A percentile compares a stretch with the other conserved stretches of the same genome.
Conservation (phyloP, 139 green algal genomes). For the Trebouxia sp. region DNA sequence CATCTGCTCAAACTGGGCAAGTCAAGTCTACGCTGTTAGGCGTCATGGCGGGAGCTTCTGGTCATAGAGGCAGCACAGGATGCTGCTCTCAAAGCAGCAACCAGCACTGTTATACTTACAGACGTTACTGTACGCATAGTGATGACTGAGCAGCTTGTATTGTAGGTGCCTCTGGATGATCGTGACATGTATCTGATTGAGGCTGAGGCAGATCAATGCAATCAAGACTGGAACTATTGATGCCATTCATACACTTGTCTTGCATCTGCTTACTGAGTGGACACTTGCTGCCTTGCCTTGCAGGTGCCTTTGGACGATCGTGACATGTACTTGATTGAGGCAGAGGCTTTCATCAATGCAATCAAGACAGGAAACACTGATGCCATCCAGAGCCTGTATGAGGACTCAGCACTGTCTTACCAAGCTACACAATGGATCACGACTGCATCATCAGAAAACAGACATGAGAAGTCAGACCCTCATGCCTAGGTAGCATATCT, state of each 20-base stretch:
- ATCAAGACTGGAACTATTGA: too few relatives aligned
- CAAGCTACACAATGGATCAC: constrained; percentile 27
- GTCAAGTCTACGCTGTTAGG: background rate
- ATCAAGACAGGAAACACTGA: constrained; percentile 1
- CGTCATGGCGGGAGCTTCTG: background rate
- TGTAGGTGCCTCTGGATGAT: background rate
- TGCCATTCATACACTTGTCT: background rate
- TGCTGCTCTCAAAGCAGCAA: background rate
- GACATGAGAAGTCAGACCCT: constrained; percentile 15
- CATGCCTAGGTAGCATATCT: background rate
- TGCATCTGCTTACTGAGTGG: background rate
- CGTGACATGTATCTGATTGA: background rate
- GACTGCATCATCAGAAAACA: constrained; percentile 14
- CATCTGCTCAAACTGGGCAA: background rate
- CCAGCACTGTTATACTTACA: background rate
- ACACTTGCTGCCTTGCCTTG: background rate
- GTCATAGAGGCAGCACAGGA: background rate
- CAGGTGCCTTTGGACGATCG: background rate
- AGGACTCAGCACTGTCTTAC: constrained; percentile 10
- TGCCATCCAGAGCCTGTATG: background rate
- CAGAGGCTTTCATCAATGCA: constrained; percentile 13
- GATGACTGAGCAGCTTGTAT: background rate
- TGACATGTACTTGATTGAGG: constrained; percentile 13
- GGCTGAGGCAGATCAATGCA: background rate
- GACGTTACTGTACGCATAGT: background rate